phyloP scores from a whole-genome alignment of 2,329 filamentous ascomycete species.

The Aspergillus sojae region DNA sequence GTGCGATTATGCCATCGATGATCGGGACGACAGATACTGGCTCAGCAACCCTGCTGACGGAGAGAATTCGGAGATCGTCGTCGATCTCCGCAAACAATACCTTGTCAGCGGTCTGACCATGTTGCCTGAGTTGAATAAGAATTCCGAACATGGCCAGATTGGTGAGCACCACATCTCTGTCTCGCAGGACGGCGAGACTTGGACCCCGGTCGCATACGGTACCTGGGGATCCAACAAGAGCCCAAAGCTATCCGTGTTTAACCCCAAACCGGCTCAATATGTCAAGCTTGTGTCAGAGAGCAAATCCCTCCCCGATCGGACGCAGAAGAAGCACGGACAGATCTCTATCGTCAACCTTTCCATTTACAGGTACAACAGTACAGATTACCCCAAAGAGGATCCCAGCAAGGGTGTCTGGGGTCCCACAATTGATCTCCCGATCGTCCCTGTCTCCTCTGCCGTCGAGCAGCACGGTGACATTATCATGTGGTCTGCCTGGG shows the following conservation, averaged over 20 bases:
- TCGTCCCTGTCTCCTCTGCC: constrained; percentile 28
- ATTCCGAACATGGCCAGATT: constrained; percentile 10
- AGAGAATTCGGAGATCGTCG: constrained; percentile 1
- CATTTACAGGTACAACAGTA: no score
- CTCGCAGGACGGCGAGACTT: constrained; percentile 6
- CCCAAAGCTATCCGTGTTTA: constrained; percentile 22
- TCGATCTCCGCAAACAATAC: constrained; percentile 17
- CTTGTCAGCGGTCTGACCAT: constrained; percentile 22
- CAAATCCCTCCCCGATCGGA: background rate
- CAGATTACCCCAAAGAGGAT: constrained; percentile 7
- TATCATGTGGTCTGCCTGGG: constrained; percentile 24
- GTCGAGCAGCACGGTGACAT: constrained; percentile 16
- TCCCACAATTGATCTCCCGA: constrained; percentile 29
- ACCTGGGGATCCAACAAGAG: constrained; percentile 24
- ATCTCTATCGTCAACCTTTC: constrained; percentile 2
- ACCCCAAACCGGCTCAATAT: constrained; percentile 17
- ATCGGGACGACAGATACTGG: constrained; percentile 18
- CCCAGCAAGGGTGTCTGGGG: constrained; percentile 28
- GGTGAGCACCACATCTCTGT: constrained; percentile 16
- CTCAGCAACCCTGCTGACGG: constrained; percentile 6
- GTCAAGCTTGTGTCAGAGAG: constrained; percentile 12
- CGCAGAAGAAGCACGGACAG: background rate
- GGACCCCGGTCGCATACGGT: constrained; percentile 25
- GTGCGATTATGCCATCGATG: constrained; percentile 21
- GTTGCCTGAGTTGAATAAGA: constrained; percentile 15